Conservation (phyloP, 2,329 filamentous ascomycete species). For the Ophiosphaerella narmari region DNA sequence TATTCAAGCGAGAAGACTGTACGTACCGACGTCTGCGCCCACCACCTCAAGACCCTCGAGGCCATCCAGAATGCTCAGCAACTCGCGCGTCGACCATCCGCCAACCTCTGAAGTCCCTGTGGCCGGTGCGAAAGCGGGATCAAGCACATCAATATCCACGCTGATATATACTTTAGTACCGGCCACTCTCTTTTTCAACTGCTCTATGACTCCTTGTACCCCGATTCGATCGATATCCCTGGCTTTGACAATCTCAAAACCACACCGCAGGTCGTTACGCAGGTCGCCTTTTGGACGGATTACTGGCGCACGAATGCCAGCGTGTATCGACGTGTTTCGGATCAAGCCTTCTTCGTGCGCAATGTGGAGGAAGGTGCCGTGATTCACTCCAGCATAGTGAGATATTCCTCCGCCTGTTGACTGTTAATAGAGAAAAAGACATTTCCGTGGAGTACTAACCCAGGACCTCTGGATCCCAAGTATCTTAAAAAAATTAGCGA, state of each 20-base stretch:
- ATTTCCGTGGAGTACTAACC: conserved; percentile 37
- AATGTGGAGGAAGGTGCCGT: conserved; percentile 66
- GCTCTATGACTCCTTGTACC: conserved; percentile 53
- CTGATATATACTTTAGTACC: conserved; percentile 61
- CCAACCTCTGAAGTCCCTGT: conserved; percentile 66
- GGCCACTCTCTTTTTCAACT: conserved; percentile 56
- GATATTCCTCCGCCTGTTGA: conserved; percentile 60
- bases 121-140: conserved; percentile 60
- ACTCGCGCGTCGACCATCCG: conserved; percentile 64
- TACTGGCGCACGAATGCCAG: conserved; percentile 63
- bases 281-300: conserved; percentile 56
- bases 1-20: not conserved
- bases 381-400: conserved; percentile 64
- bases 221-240: conserved; percentile 59
- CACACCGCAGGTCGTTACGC: conserved; percentile 62
- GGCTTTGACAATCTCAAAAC: conserved; percentile 62
- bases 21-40: conserved; percentile 60
- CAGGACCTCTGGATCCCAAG: conserved; percentile 60
- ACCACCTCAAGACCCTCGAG: conserved; percentile 63
- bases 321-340: conserved; percentile 63
- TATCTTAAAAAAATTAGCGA: conserved; percentile 47
- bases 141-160: conserved; percentile 62
- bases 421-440: conserved; percentile 5
- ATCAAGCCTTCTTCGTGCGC: conserved; percentile 66
- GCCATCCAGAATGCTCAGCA: conserved; percentile 63